phyloP scores from a whole-genome alignment of 176 grass and related monocot genomes.

The Pontederia crassipes region DNA sequence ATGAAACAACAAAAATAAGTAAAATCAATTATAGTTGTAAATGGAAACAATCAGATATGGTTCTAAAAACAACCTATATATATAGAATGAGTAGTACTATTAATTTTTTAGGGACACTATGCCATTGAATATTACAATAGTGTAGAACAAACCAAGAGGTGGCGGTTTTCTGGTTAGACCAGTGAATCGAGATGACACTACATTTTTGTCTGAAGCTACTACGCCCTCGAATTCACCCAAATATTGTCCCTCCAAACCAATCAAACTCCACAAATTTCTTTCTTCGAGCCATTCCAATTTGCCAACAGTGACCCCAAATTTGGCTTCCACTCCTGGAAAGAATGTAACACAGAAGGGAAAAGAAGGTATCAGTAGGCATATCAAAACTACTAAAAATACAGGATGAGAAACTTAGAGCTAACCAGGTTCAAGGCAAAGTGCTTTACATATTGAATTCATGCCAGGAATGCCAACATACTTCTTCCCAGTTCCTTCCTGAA shows the following conservation, averaged over 20 bases:
- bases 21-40: no score
- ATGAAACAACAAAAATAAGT: no score
- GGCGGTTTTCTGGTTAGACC: conserved; percentile 54
- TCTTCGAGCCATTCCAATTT: conserved; percentile 73
- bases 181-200: conserved; percentile 57
- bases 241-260: conserved; percentile 67
- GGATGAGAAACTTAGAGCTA: conserved; percentile 12
- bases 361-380: not conserved
- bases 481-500: conserved; percentile 42
- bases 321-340: conserved; percentile 53
- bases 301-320: conserved; percentile 75
- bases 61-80: no score
- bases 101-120: not conserved
- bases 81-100: no score
- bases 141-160: conserved; percentile 56
- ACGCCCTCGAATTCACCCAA: conserved; percentile 70
- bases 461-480: conserved; percentile 78
- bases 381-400: not conserved
- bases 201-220: conserved; percentile 67
- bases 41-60: no score
- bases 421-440: conserved; percentile 65
- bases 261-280: conserved; percentile 57
- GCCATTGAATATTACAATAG: conserved; percentile 1
- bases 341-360: conserved; percentile 9
- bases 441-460: conserved; percentile 96